Evolutionary conservation across 75 land plant species (phyloP).

Genomic region (Chamaecyparis obtusa): DNA sequence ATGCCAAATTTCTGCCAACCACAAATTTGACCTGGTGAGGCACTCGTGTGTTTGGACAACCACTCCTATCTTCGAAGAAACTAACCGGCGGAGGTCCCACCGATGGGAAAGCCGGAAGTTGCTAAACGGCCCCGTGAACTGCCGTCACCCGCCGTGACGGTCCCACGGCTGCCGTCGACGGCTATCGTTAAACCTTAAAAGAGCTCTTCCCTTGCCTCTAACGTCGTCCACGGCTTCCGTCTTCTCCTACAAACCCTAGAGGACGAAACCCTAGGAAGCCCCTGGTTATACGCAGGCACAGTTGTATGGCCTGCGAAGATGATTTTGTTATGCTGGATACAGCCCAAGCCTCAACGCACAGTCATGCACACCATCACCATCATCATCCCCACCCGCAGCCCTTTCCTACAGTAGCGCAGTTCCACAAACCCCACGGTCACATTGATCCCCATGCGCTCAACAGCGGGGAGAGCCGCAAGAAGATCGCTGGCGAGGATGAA

Average conservation of each 20-base stretch:
- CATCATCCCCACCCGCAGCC: not conserved
- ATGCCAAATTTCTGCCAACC: not conserved
- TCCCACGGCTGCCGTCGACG: constrained; percentile 8
- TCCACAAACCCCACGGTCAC: not conserved
- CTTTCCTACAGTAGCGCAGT: not conserved
- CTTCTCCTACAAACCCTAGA: constrained; percentile 17
- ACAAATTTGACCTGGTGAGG: not conserved
- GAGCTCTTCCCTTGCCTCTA: not conserved
- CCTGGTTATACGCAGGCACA: constrained; percentile 22
- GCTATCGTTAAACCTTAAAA: constrained; percentile 4
- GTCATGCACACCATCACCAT: constrained; percentile 11
- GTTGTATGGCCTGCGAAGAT: constrained; percentile 59
- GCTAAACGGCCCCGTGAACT: constrained; percentile 15
- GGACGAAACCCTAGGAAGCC: constrained; percentile 20
- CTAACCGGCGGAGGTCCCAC: constrained; percentile 12
- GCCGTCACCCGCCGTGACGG: constrained; percentile 4
- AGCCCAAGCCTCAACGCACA: constrained; percentile 11
- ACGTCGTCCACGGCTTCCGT: constrained; percentile 27
- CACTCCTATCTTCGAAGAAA: not conserved
- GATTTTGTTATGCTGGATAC: constrained; percentile 44
- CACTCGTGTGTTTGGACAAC: not conserved
- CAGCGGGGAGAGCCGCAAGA: constrained; percentile 18
- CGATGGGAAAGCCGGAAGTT: not conserved
- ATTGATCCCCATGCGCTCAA: not conserved
- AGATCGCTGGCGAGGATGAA: not conserved